These are phyloP conservation scores for Berberis thunbergii DNA, from an alignment of 164 flowering plant genomes.

Conservation along the genomic window DNA sequence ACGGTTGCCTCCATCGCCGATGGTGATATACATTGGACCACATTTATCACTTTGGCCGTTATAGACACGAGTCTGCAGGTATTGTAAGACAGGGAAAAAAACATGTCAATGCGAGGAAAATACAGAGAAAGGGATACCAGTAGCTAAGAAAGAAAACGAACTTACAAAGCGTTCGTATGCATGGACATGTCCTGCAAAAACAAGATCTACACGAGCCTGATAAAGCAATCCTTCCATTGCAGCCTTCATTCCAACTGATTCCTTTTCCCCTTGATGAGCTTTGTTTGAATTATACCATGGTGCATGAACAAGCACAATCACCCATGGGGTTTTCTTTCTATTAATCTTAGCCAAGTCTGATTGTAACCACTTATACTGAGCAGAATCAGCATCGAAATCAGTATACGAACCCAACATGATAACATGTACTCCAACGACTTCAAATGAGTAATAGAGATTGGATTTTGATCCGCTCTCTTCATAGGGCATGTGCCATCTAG, in stretches of 20 bases:
- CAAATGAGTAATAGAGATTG: constrained; percentile 87
- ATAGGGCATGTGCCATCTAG: constrained; percentile 79
- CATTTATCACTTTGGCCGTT: constrained; percentile 32
- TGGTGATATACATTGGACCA: constrained; percentile 52
- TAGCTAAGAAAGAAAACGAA: not conserved
- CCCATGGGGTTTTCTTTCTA: constrained; percentile 58
- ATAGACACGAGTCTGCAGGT: constrained; percentile 39
- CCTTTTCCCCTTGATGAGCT: constrained; percentile 67
- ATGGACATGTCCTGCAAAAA: constrained; percentile 85
- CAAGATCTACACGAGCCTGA: constrained; percentile 51
- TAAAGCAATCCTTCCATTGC: constrained; percentile 62
- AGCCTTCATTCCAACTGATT: constrained; percentile 43
- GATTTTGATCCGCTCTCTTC: constrained; percentile 58
- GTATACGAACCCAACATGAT: constrained; percentile 78
- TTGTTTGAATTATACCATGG: constrained; percentile 80
- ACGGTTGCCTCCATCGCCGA: constrained; percentile 76
- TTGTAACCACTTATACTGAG: constrained; percentile 59
- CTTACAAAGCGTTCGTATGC: constrained; percentile 93
- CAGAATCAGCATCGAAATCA: constrained; percentile 40
- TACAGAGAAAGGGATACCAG: not conserved
- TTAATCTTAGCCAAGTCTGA: constrained; percentile 54
- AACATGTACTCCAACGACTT: constrained; percentile 61
- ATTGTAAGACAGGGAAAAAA: not conserved
- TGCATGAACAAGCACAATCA: constrained; percentile 53
- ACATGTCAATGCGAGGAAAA: no score